Evolutionary conservation across 2,329 filamentous ascomycete species (phyloP), one percentile per base, ranked within the genome.

Genomic region (Fusarium cyanostomum): DNA sequence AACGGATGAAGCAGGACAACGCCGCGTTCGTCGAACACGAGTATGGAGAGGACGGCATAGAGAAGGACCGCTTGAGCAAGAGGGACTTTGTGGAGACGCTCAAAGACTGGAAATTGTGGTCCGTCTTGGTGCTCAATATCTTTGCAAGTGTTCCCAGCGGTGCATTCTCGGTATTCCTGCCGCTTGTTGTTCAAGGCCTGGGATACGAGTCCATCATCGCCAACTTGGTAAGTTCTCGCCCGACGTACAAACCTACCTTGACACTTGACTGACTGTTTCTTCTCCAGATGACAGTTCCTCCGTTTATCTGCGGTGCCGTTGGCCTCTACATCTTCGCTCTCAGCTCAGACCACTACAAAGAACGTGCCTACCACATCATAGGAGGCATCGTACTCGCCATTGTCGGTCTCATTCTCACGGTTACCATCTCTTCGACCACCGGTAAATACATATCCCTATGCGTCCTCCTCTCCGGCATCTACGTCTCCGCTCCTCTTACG

Each of bases 61-160:
- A 68, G 33, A 62, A 57, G 52, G 64, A 71, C 10, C 66, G 69
- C 6, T 43, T 71, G 24, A 64, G 38, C 30, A 63, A 56, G 31
- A 58, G 67, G 15, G 69, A 71, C 34, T 60, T 71, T 33, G 38
- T 71, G 18, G 69, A 71, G 50, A 71, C 69, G 16, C 52, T 59
- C n/a, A 70, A 65, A 35, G 69, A 71, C 51, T 71, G 69, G 69
- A 71, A 71, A 34, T 43, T 71, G 3, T 71, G 69, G 69, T 63
- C 66, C 24, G 66, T 71, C 30, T 24, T 71, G 10, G 33, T 64
- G 7, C 62, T 71, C 44, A 71, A 71, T 38, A 68, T 71, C 3
- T 71, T 67, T 30, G 69, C 69, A 7, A 71, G 69, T 52, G 67
- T 71, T 31, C 69, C 69, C 13, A 71, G 69, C 54, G 49, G 62